A percentile compares a stretch with the other conserved stretches of the same genome.
Evolutionary conservation across 306 rosid genomes (phyloP).

Genomic region (Leucaena leucocephala): DNA sequence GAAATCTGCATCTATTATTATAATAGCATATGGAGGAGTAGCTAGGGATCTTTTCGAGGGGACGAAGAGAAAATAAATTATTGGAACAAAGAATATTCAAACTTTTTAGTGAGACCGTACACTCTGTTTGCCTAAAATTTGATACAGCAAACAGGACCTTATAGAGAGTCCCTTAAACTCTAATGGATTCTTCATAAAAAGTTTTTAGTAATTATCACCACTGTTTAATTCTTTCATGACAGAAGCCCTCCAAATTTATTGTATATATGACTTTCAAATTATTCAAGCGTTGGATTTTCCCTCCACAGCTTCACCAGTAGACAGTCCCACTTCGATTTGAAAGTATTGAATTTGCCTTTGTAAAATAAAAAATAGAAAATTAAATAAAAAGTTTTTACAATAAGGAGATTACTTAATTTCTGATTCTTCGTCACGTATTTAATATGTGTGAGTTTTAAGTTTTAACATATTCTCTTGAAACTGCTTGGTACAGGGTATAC

Average conservation of each 20-base stretch:
- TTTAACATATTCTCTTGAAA: background rate
- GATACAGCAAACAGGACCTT: slow-evolving; percentile 12
- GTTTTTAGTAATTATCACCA: background rate
- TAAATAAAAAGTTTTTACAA: background rate
- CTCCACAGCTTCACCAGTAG: background rate
- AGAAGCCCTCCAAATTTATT: background rate
- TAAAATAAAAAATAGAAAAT: background rate
- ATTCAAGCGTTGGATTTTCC: background rate
- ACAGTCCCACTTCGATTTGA: background rate
- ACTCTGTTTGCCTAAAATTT: slow-evolving; percentile 20
- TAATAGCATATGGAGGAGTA: background rate
- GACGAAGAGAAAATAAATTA: background rate
- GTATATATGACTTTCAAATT: background rate
- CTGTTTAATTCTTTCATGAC: slow-evolving; percentile 10
- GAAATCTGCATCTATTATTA: background rate
- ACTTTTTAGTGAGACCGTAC: slow-evolving; percentile 5
- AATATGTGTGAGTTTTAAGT: background rate
- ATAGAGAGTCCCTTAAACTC: background rate
- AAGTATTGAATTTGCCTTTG: background rate
- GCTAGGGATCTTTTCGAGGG: slow-evolving; percentile 2
- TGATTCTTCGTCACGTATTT: background rate
- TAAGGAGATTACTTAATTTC: background rate
- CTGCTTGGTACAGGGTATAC: background rate
- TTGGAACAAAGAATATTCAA: slow-evolving; percentile 9
- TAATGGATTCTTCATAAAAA: background rate